phyloP scores from a whole-genome alignment of 441 rosid genomes.

The Euphorbia schlechtendalii region DNA sequence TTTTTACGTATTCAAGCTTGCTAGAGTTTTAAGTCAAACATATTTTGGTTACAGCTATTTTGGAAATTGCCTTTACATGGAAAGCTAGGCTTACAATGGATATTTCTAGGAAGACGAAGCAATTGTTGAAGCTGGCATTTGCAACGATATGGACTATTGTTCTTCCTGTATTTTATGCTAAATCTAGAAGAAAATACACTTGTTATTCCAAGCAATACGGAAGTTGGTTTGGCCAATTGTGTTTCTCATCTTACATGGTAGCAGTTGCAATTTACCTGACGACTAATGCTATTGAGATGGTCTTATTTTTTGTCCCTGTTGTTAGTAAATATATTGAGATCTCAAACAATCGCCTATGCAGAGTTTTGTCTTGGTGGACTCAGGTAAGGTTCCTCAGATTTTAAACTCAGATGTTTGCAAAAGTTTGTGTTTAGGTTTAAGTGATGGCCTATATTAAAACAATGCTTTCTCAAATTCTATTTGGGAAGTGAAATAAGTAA shows the following conservation, averaged over 20 bases:
- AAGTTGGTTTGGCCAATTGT: constrained; percentile 80
- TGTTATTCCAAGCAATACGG: constrained; percentile 61
- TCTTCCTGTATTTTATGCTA: constrained; percentile 74
- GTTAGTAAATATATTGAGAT: constrained; percentile 75
- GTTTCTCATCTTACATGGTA: constrained; percentile 86
- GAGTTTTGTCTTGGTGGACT: constrained; percentile 67
- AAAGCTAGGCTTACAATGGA: constrained; percentile 70
- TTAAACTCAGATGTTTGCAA: neutral
- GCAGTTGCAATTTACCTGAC: constrained; percentile 66
- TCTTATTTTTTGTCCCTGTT: constrained; percentile 82
- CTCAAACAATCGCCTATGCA: constrained; percentile 61
- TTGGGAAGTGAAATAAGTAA: neutral
- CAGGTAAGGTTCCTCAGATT: constrained; percentile 44
- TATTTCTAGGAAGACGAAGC: constrained; percentile 53
- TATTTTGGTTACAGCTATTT: constrained; percentile 56
- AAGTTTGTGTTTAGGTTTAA: neutral
- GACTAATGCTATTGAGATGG: constrained; percentile 72
- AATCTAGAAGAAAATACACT: constrained; percentile 68
- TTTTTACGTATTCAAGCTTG: neutral
- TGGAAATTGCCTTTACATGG: constrained; percentile 87
- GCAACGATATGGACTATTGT: constrained; percentile 79
- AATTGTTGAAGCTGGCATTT: constrained; percentile 54
- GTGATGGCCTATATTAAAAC: neutral
- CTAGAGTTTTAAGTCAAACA: neutral
- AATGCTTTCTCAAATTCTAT: neutral